Conservation (phyloP, 2,329 filamentous ascomycete species). For the Penicillium janthinellum region DNA sequence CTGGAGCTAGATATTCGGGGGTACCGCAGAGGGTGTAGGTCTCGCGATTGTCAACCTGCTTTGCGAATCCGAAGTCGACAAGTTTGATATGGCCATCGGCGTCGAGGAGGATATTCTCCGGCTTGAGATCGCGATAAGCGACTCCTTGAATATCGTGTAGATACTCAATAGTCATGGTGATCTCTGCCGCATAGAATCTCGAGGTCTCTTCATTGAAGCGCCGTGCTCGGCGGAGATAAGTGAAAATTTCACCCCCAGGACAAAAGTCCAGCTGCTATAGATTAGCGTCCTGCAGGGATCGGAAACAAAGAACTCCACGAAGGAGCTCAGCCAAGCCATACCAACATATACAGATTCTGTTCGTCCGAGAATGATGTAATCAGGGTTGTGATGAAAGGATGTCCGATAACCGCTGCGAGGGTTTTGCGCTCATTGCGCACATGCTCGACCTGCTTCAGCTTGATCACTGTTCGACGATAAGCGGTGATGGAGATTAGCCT, state of each 20-base stretch:
- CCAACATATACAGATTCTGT: constrained; percentile 59
- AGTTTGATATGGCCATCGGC: constrained; percentile 66
- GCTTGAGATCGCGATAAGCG: constrained; percentile 67
- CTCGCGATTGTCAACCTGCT: constrained; percentile 59
- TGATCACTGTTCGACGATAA: constrained; percentile 46
- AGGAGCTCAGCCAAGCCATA: constrained; percentile 28
- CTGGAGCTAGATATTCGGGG: constrained; percentile 67
- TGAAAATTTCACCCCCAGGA: constrained; percentile 68
- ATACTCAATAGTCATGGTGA: constrained; percentile 65
- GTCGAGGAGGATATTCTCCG: constrained; percentile 68
- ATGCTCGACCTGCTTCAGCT: constrained; percentile 69
- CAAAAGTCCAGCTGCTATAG: constrained; percentile 62
- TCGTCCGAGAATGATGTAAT: constrained; percentile 66
- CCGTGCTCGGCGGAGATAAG: constrained; percentile 62
- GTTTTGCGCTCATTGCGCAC: constrained; percentile 68
- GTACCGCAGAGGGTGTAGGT: constrained; percentile 69
- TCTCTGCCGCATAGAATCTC: constrained; percentile 68
- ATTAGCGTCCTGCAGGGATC: constrained; percentile 20
- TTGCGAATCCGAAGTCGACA: constrained; percentile 69
- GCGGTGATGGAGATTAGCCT: constrained; percentile 7
- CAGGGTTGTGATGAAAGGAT: constrained; percentile 68
- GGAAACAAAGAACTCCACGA: background rate
- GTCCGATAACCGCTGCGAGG: constrained; percentile 62
- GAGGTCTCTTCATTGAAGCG: constrained; percentile 65
- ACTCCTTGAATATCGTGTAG: constrained; percentile 66